phyloP scores from a whole-genome alignment of 257 asterid genomes.

The Plectranthus barbatus region DNA sequence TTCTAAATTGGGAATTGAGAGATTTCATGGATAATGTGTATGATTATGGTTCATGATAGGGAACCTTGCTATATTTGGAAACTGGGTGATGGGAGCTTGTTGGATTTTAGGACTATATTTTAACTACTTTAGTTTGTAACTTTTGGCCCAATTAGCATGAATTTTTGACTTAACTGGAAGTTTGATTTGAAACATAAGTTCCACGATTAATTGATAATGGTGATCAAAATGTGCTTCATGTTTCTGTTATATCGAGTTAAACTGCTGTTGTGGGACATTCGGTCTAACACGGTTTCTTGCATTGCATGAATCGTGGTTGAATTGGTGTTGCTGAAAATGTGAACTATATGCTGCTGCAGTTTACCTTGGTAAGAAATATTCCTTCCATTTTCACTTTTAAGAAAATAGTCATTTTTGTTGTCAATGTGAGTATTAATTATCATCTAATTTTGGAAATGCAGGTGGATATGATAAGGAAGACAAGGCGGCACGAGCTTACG shows the following conservation, averaged over 20 bases:
- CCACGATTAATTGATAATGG: background rate
- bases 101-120: background rate
- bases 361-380: constrained; percentile 63
- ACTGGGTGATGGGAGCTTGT: background rate
- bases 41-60: background rate
- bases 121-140: background rate
- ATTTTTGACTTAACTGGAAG: background rate
- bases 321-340: constrained; percentile 17
- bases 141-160: background rate
- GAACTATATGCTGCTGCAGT: constrained; percentile 42
- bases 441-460: constrained; percentile 14
- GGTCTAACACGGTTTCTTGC: constrained; percentile 17
- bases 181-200: background rate
- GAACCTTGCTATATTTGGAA: constrained; percentile 7
- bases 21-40: background rate
- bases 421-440: background rate
- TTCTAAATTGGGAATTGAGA: constrained; percentile 4
- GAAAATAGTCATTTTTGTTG: background rate
- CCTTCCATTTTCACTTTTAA: background rate
- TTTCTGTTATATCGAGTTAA: too few species aligned
- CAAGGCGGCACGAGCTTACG: constrained; percentile 83
- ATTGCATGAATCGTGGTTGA: constrained; percentile 30
- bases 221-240: background rate
- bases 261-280: too few species aligned
- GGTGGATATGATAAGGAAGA: constrained; percentile 96